Evolutionary conservation across 2,329 filamentous ascomycete species (phyloP).

Genomic region (Aspergillus texensis): DNA sequence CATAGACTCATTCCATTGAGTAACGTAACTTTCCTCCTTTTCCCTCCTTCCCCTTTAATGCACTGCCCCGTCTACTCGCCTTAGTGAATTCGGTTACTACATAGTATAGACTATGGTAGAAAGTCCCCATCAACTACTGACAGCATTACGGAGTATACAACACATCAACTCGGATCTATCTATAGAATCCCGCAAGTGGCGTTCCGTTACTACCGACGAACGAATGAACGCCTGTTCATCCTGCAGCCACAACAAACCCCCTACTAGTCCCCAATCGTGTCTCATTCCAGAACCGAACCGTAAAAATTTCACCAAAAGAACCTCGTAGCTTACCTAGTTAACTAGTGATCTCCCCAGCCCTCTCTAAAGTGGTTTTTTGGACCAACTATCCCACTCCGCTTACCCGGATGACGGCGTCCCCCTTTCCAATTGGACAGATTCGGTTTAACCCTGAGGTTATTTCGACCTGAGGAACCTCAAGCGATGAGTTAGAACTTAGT

Average conservation of each 20-base stretch:
- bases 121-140: background rate
- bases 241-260: slow-evolving; percentile 9
- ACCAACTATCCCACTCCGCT: background rate
- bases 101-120: background rate
- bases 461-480: background rate
- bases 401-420: background rate
- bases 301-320: background rate
- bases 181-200: slow-evolving; percentile 11
- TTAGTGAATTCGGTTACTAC: background rate
- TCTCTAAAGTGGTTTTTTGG: background rate
- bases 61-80: background rate
- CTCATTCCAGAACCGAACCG: background rate
- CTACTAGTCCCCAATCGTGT: background rate
- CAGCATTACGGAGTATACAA: background rate
- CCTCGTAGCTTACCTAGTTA: background rate
- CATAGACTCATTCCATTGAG: background rate
- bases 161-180: slow-evolving; percentile 1
- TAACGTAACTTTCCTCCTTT: background rate
- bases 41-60: background rate
- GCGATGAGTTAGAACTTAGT: background rate
- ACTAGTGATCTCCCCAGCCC: background rate
- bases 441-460: background rate
- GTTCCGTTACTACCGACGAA: slow-evolving; percentile 4
- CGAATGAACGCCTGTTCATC: slow-evolving; percentile 16
- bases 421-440: background rate